Base-by-base conservation (phyloP, 1,284 basidiomycete genomes). In the Cryptococcus hybrid region DNA sequence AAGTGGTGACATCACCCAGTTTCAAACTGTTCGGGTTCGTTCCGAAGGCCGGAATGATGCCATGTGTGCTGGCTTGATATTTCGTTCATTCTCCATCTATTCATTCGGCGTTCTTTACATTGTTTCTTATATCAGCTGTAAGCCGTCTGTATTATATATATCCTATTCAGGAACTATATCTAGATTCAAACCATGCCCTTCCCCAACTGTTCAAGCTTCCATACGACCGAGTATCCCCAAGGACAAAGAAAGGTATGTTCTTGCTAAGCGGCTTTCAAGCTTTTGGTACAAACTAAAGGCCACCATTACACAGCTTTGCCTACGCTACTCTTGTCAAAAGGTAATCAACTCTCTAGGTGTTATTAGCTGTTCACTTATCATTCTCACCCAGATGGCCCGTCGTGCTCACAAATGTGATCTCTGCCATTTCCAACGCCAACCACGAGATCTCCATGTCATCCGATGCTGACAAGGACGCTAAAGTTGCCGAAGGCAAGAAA, bases 321-420 rank as follows among this genome's bases (percentile, higher is more conserved):
- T 77, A 77, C 54, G 67, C 62, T 0, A 77, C 77, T 2, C 67
- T 78, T 1, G 65, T 72, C 35, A 73, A 72, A 51, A 35, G 73
- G 73, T 71, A 57, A 15, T 9, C 24, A 13, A 24, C 13, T 3
- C 53, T 9, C 35, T 52, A 13, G 9, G 35, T 3, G 81, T 85
- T 7, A 51, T 8, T 7, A 65, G 47, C 13, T 24, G 34, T 30
- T 8, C 15, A 3, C 81, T 53, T 81, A 82, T 73, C 82, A 37
- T 7, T 1, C 12, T 9, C 18, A n/a, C 2, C n/a, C 46, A 71
- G 73, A 56, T 98, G 95, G 95, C 95, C 95, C 0, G 82, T 89
- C 37, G 97, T 95, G 65, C 80, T 93, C 50, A 91, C 91, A 5
- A 83, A 84, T 57, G 82, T 90, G 56, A 86, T 92, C 63, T 88